Base-by-base conservation (phyloP, 345 rosid species). In the Corymbia maculata region DNA sequence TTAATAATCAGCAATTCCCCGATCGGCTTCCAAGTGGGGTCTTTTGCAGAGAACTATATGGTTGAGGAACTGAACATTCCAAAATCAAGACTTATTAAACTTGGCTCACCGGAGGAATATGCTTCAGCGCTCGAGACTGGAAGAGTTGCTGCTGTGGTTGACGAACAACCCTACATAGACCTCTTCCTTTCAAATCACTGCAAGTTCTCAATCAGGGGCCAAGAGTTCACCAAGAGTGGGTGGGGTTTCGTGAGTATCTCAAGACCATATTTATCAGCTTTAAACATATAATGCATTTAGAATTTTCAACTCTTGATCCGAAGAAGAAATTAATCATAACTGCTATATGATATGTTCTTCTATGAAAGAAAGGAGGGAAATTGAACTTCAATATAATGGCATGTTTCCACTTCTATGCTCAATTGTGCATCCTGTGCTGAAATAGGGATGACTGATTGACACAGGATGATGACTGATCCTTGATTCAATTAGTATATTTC, bases 231-330 rank as follows among this genome's bases (percentile, higher is more conserved):
- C 68, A 95, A 93, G 90, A 90, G 95, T 21, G 97, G 96, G 32
- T 95, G 98, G 99, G 99, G 99, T 85, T 97, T 96, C 92, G 99
- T 97, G 79, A 97, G 99, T 95, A 91, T 64, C 50, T n/a, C 8
- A 10, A 52, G 82, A 61, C 80, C 15, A 6, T 28, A 55, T 15
- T 51, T 59, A 49, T 32, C 1, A 30, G 12, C 15, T 32, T 36
- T 45, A 51, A 64, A 28, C 7, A 50, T 13, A n/a, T 45, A 61
- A 28, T 8, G 59, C 28, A 10, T 24, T 87, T 87, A 45, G 50
- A 47, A 61, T 26, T 36, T 85, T 10, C 26, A 75, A 75, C 82
- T 42, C 82, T 75, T 75, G 24, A 36, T 36, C 14, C 4, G 8
- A 75, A 75, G 82, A 36, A 70, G 24, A 61, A 61, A 61, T 70